Evolutionary conservation across 2,329 filamentous ascomycete genomes (phyloP), one percentile per base, ranked within the genome.

Genomic region (Orbilia quercus): DNA sequence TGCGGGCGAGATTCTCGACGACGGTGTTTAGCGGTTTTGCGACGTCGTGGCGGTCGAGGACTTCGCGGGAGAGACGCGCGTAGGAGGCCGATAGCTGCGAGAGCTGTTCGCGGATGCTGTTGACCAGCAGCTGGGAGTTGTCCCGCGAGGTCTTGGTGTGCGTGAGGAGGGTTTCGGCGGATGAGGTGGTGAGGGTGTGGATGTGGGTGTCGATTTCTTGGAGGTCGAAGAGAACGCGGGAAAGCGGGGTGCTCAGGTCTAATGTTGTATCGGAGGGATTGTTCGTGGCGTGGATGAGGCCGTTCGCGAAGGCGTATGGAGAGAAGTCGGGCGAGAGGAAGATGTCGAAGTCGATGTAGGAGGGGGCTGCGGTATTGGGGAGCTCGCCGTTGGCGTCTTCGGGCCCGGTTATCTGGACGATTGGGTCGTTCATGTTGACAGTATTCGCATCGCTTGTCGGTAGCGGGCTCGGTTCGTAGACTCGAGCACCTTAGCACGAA

Each of bases 191-290:
- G 42, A 98, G 85, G 2, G 87, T 86, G 80, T 99, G 92, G 75
- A 99, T 96, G 80, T 96, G 92, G 0, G 93, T 96, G 82, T 98
- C 94, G 76, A 99, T 90, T 81, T 98, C 95, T 80, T 98, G 95
- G 1, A 95, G 89, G 81, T 99, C 95, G 82, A 99, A 99, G 5
- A 98, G 88, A 3, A 97, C 93, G 62, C 92, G 88, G 3, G 93
- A 96, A 51, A 99, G 86, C 1, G 95, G 94, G 14, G 95, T 98
- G 4, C 92, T 94, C 66, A 99, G 90, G 81, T 99, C 95, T 78
- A 98, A 87, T 5, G 92, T 90, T 1, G 89, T 89, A 82, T 98
- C 95, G 76, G 90, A 91, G 69, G 92, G 85, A 82, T 97, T 96
- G 84, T 98, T 98, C 63, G 94, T 98, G 40, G 89, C 86, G 66